Conservation (phyloP, 2,329 filamentous ascomycete species). For the Zasmidium citrigriseum region DNA sequence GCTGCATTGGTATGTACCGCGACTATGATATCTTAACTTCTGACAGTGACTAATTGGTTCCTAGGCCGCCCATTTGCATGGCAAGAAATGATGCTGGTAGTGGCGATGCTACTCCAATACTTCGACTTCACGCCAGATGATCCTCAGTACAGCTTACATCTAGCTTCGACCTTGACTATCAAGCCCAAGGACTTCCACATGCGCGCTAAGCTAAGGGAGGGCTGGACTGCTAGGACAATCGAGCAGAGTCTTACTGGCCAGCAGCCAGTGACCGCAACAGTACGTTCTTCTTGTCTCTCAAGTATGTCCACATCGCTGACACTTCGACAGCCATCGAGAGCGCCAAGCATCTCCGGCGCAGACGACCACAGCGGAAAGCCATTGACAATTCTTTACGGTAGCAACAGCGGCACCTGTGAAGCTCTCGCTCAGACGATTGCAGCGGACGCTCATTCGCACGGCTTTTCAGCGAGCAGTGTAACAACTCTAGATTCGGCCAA, state of each 20-base stretch:
- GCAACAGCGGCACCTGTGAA: slow-evolving; percentile 75
- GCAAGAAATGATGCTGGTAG: slow-evolving; percentile 67
- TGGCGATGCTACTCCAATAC: slow-evolving; percentile 68
- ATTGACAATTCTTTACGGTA: slow-evolving; percentile 71
- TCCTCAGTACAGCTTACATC: slow-evolving; percentile 58
- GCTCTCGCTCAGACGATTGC: slow-evolving; percentile 65
- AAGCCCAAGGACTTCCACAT: slow-evolving; percentile 67
- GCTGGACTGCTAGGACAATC: slow-evolving; percentile 46
- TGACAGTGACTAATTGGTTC: background rate
- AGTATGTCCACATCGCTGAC: background rate
- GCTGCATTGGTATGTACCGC: slow-evolving; percentile 66
- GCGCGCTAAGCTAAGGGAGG: slow-evolving; percentile 57
- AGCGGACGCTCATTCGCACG: slow-evolving; percentile 58
- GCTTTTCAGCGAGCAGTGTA: slow-evolving; percentile 57
- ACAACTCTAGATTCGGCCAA: slow-evolving; percentile 63
- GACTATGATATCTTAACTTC: background rate
- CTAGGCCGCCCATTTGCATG: slow-evolving; percentile 62
- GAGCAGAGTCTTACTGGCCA: slow-evolving; percentile 38
- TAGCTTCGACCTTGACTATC: slow-evolving; percentile 60
- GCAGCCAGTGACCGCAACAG: slow-evolving; percentile 4
- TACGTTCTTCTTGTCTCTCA: background rate
- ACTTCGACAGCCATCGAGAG: background rate
- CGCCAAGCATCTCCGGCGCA: background rate
- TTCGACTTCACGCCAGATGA: slow-evolving; percentile 68
- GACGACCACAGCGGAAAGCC: slow-evolving; percentile 38